Base-by-base conservation (phyloP, 805 yeast species). In the Metschnikowia matae region DNA sequence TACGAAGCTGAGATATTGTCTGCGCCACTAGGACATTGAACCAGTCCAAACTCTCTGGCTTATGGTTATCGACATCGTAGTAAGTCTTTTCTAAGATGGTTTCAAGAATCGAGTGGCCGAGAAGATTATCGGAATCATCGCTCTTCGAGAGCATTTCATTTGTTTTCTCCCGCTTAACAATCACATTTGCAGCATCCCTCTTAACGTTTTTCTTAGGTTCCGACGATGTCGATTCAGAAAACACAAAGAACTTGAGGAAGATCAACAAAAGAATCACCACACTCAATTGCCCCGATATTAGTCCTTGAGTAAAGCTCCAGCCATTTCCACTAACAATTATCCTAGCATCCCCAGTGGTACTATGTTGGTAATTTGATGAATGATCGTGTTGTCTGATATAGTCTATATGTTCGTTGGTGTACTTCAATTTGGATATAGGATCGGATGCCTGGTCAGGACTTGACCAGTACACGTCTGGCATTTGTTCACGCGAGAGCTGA, bases 11-110 rank as follows among this genome's bases (percentile, higher is more conserved):
- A 32, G 88, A 81, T 23, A 94, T 83, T 6, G 90, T 84, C 65
- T 94, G 97, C 0, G 97, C 99, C 17, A 94, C 79, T 35, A 94
- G 73, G 1, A 94, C 97, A 56, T 92, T 94, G 66, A 94, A 89
- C 99, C 99, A 94, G 65, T 94, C 99, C 53, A 94, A 70, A 0
- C 97, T 86, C 70, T 94, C 99, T 0, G 97, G 80, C 15, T 83
- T 76, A 65, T 94, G 99, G 23, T 82, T 83, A 42, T 84, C 83
- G 1, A 94, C 97, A 62, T 94, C 87, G 67, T 94, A 94, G 63
- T 89, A 89, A 0, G 97, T 90, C 60, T 90, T 91, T 55, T 92
- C 97, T 37, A 94, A 71, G 18, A 94, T 88, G n/a, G 72, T 54
- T 14, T 63, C 56, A 10, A 70, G 57, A 36, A 61, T 64, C 7